These are phyloP conservation scores for Sugiyamaella japonica DNA, from an alignment of 1,139 yeast species.

Conservation along the genomic window DNA sequence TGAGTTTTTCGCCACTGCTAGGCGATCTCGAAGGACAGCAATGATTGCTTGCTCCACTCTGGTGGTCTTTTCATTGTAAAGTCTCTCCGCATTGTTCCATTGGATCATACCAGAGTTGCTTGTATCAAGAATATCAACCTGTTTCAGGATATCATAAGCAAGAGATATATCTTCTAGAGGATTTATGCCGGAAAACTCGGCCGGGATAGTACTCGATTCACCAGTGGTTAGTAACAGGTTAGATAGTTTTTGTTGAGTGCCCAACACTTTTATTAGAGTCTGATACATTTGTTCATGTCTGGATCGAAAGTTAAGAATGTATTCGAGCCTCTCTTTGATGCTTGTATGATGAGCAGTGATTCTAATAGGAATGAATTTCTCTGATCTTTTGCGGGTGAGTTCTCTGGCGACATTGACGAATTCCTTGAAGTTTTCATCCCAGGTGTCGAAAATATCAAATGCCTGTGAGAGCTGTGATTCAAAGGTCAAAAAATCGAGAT, in stretches of 20 bases:
- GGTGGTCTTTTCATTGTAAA: slow-evolving; percentile 47
- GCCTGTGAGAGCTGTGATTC: slow-evolving; percentile 32
- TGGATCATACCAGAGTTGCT: slow-evolving; percentile 39
- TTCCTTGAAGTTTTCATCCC: slow-evolving; percentile 56
- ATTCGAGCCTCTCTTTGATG: slow-evolving; percentile 50
- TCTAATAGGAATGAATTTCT: slow-evolving; percentile 66
- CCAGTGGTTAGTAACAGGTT: slow-evolving; percentile 27
- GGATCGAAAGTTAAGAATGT: slow-evolving; percentile 50
- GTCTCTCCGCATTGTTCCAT: slow-evolving; percentile 47
- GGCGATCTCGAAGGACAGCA: slow-evolving; percentile 42
- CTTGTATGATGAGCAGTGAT: slow-evolving; percentile 51
- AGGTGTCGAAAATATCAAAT: slow-evolving; percentile 42
- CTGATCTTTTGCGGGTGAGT: slow-evolving; percentile 68
- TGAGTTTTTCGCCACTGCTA: slow-evolving; percentile 46
- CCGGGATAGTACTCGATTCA: slow-evolving; percentile 17
- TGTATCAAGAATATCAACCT: slow-evolving; percentile 45
- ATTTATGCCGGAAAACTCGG: slow-evolving; percentile 32
- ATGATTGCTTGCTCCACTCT: slow-evolving; percentile 51
- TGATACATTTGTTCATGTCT: slow-evolving; percentile 55
- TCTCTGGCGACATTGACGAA: slow-evolving; percentile 69
- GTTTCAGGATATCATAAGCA: slow-evolving; percentile 46
- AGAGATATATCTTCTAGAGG: slow-evolving; percentile 43
- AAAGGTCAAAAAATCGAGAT: slow-evolving; percentile 43
- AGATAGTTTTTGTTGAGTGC: slow-evolving; percentile 18
- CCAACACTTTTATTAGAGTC: slow-evolving; percentile 43